Conservation (phyloP, 352 stramenopile genomes). For the Phytopythium chamaehyphon region DNA sequence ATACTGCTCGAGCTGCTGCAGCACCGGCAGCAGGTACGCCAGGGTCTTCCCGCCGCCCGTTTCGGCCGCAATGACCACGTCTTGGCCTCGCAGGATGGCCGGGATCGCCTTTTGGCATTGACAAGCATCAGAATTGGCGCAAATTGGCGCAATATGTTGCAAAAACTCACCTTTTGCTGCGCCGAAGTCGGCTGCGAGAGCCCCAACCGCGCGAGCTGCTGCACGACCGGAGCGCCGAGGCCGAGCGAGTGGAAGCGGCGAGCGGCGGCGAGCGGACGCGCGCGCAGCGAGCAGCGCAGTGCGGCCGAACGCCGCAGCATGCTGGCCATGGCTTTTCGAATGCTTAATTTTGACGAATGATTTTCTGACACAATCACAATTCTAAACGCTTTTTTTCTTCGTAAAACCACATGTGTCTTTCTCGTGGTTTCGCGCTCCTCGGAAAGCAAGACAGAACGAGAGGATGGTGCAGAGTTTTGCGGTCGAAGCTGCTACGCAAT, state of each 20-base stretch:
- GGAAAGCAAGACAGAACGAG: too few relatives aligned
- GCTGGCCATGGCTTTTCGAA: background rate
- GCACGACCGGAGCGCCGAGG: constrained; percentile 23
- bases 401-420: too few relatives aligned
- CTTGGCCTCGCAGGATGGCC: constrained; percentile 33
- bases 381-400: too few relatives aligned
- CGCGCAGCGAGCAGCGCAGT: background rate
- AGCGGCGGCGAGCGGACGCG: background rate
- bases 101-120: constrained; percentile 38
- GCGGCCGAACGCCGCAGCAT: background rate
- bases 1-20: constrained; percentile 53
- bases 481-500: too few relatives aligned
- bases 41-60: constrained; percentile 96
- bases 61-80: constrained; percentile 93
- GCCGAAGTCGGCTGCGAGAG: constrained; percentile 43
- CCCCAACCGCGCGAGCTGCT: constrained; percentile 31
- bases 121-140: too few relatives aligned
- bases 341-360: too few relatives aligned
- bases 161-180: constrained; percentile 29
- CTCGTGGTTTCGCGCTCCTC: too few relatives aligned
- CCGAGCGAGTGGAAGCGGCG: constrained; percentile 55
- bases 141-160: background rate
- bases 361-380: too few relatives aligned
- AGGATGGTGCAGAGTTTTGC: too few relatives aligned
- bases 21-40: constrained; percentile 91